phyloP scores from a whole-genome alignment of 2,329 filamentous ascomycete genomes.

The Paecilomyces dactylethromorphus region DNA sequence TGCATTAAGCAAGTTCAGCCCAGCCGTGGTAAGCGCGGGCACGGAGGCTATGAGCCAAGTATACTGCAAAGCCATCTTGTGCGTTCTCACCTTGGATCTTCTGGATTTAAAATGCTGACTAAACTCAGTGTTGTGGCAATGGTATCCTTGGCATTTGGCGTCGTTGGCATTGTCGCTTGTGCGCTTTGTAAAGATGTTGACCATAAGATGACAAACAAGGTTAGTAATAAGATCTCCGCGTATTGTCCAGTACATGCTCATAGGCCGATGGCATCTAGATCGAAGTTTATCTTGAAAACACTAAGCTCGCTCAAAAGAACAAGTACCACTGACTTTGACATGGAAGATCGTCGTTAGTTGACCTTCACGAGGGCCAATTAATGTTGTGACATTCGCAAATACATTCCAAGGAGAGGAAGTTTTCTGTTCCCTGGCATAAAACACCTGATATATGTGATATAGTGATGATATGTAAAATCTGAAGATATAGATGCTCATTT shows the following conservation, averaged over 20 bases:
- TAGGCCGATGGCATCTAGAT: not conserved
- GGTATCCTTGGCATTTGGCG: constrained; percentile 23
- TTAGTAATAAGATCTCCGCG: constrained; percentile 6
- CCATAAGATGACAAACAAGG: constrained; percentile 28
- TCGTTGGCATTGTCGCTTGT: constrained; percentile 22
- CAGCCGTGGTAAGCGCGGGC: constrained; percentile 14
- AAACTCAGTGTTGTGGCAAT: constrained; percentile 18
- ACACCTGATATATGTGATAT: too few species aligned
- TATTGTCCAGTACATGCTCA: too few species aligned
- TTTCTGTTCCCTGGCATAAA: too few species aligned
- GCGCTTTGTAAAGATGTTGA: constrained; percentile 25
- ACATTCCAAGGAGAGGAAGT: not conserved
- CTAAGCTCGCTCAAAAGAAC: not conserved
- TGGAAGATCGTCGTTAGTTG: not conserved
- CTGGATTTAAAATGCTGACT: not conserved
- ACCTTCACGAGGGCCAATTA: not conserved
- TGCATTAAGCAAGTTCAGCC: constrained; percentile 11
- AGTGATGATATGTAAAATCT: too few species aligned
- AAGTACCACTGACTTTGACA: not conserved
- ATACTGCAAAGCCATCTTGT: constrained; percentile 20
- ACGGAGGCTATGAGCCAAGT: constrained; percentile 13
- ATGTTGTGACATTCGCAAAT: not conserved
- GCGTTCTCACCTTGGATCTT: constrained; percentile 2
- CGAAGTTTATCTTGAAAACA: not conserved
- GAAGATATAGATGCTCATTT: too few species aligned